A percentile compares a stretch with the other conserved stretches of the same genome.
phyloP scores from a whole-genome alignment of 352 stramenopile genomes.

The Pythium phragmiticola region DNA sequence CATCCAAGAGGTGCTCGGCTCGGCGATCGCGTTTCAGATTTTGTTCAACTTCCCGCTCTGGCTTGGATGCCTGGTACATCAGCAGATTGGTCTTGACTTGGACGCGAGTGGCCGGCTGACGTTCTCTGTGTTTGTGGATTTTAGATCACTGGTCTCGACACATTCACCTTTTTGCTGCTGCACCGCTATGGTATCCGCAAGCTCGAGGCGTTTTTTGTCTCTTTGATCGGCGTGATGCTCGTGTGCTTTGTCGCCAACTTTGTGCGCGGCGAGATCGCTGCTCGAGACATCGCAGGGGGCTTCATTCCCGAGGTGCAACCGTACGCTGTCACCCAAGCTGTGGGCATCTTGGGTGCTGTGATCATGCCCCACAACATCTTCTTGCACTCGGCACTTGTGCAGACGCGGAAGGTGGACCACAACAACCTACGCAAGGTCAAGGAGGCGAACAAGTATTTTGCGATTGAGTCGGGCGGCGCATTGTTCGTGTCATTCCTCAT shows the following conservation, averaged over 20 bases:
- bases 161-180: conserved; percentile 94
- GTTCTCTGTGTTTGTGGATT: not conserved
- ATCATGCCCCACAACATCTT: conserved; percentile 98
- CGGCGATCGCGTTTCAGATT: conserved; percentile 90
- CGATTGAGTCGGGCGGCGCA: conserved; percentile 89
- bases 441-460: conserved; percentile 93
- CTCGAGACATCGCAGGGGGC: conserved; percentile 62
- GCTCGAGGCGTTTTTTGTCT: conserved; percentile 92
- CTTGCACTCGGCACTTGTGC: conserved; percentile 92
- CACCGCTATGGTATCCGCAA: conserved; percentile 92
- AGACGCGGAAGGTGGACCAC: conserved; percentile 58
- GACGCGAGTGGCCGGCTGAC: not conserved
- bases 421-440: conserved; percentile 57
- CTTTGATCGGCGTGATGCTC: conserved; percentile 93
- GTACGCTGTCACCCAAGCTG: conserved; percentile 81
- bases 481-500: conserved; percentile 95
- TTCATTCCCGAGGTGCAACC: conserved; percentile 78
- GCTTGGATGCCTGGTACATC: conserved; percentile 77
- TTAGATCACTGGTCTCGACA: conserved; percentile 82
- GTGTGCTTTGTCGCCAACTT: conserved; percentile 94
- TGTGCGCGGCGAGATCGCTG: conserved; percentile 68
- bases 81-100: not conserved
- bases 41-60: conserved; percentile 90
- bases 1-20: conserved; percentile 92
- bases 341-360: conserved; percentile 93